Conservation (phyloP, 2,329 filamentous ascomycete genomes). For the Graphilbum fragrans region DNA sequence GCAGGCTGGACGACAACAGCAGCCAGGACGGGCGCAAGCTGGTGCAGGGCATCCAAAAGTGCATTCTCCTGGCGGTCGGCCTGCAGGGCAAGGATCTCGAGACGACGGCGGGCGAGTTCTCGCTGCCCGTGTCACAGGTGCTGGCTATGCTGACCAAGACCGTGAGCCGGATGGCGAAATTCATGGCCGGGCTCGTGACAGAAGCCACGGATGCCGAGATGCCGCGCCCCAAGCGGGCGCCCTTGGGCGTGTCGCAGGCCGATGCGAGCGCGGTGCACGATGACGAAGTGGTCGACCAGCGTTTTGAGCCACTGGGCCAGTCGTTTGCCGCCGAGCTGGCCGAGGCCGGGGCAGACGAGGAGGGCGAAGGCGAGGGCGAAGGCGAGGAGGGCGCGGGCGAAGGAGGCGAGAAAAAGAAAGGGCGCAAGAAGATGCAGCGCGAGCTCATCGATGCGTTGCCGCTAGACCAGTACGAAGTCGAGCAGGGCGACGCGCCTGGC, state of each 20-base stretch:
- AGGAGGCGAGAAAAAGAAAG: constrained; percentile 62
- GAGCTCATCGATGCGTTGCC: constrained; percentile 85
- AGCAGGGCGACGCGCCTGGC: constrained; percentile 40
- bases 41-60: constrained; percentile 51
- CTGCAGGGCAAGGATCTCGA: constrained; percentile 84
- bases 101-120: constrained; percentile 65
- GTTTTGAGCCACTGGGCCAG: constrained; percentile 58
- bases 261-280: constrained; percentile 55
- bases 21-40: background rate
- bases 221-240: constrained; percentile 35
- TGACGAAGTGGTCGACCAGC: constrained; percentile 52
- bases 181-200: constrained; percentile 66
- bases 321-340: constrained; percentile 71
- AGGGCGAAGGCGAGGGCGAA: constrained; percentile 58
- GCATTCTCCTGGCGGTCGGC: constrained; percentile 80
- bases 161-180: constrained; percentile 69
- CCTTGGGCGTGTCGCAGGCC: constrained; percentile 44
- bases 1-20: constrained; percentile 43
- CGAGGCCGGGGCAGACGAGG: background rate
- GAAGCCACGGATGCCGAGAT: constrained; percentile 58
- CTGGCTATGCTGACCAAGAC: constrained; percentile 98
- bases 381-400: constrained; percentile 62
- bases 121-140: constrained; percentile 62
- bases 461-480: constrained; percentile 69
- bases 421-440: constrained; percentile 62